Conservation (phyloP, 1,284 basidiomycete species). For the Erythrobasidium hasegawianum region DNA sequence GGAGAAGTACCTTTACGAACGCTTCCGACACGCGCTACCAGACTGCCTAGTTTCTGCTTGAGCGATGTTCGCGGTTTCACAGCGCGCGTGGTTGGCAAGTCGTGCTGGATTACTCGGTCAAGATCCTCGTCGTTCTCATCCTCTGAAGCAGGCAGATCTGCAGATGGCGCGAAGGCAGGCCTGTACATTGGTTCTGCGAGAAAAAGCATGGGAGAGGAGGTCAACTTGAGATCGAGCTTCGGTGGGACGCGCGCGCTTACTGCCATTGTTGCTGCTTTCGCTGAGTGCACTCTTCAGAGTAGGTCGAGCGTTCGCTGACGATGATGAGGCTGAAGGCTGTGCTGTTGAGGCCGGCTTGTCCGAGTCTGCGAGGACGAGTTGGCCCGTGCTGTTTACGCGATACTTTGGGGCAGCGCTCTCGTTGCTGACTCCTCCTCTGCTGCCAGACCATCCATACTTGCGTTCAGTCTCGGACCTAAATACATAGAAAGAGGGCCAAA, state of each 20-base stretch:
- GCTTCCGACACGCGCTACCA: conserved; percentile 27
- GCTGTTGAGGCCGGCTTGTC: conserved; percentile 8
- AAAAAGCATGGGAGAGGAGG: too few species aligned
- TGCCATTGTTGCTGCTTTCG: neutral
- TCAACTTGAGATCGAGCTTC: neutral
- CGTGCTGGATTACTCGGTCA: conserved; percentile 31
- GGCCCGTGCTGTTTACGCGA: conserved; percentile 15
- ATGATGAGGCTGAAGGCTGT: neutral
- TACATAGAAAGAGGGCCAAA: neutral
- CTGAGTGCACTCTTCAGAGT: conserved; percentile 2
- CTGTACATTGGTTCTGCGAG: conserved; percentile 29
- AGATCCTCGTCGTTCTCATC: conserved; percentile 26
- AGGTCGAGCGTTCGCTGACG: neutral
- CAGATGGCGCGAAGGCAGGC: conserved; percentile 31
- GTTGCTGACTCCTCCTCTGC: conserved; percentile 25
- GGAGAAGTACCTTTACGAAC: conserved; percentile 9
- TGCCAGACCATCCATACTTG: conserved; percentile 32
- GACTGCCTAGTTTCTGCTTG: conserved; percentile 32
- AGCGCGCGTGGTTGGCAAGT: conserved; percentile 27
- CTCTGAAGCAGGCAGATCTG: conserved; percentile 16
- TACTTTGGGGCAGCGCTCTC: conserved; percentile 17
- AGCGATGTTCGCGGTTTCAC: conserved; percentile 26
- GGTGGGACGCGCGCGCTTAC: neutral
- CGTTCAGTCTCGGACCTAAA: conserved; percentile 32
- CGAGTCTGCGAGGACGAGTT: conserved; percentile 25